Conservation (phyloP, 352 stramenopile genomes). For the Thalassiosira hispida region DNA sequence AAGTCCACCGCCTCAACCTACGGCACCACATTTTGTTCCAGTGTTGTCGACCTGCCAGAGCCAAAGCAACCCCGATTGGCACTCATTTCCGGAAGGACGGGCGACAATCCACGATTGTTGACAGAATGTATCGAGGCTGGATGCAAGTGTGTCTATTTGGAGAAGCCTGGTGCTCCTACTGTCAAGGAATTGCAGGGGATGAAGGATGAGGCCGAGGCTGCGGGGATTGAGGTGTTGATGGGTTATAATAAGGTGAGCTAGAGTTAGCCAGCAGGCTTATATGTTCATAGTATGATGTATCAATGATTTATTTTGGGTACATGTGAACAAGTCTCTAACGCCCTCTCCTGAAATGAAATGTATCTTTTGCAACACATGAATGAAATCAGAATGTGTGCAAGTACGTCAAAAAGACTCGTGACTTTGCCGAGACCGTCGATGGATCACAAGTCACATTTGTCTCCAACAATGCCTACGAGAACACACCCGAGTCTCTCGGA, state of each 20-base stretch:
- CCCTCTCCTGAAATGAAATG: too few relatives aligned
- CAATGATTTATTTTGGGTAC: too few relatives aligned
- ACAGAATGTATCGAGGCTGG: conserved; percentile 68
- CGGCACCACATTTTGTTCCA: conserved; percentile 61
- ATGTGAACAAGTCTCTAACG: too few relatives aligned
- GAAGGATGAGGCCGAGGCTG: conserved; percentile 65
- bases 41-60: conserved; percentile 69
- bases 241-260: conserved; percentile 78
- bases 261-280: not conserved
- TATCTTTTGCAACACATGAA: too few relatives aligned
- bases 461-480: conserved; percentile 85
- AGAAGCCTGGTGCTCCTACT: conserved; percentile 82
- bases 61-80: conserved; percentile 59
- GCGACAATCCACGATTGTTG: conserved; percentile 82
- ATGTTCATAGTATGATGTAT: not conserved
- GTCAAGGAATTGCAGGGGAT: conserved; percentile 78
- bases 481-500: conserved; percentile 73
- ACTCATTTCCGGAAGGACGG: conserved; percentile 81
- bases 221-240: conserved; percentile 73
- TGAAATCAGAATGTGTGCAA: conserved; percentile 86
- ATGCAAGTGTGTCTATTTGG: conserved; percentile 73
- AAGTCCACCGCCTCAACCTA: conserved; percentile 51
- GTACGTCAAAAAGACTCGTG: conserved; percentile 77
- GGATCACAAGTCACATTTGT: conserved; percentile 81
- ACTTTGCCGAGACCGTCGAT: conserved; percentile 59